Evolutionary conservation across 192 early-diverging fungal species (phyloP).

Genomic region (Backusella tarrabulga): DNA sequence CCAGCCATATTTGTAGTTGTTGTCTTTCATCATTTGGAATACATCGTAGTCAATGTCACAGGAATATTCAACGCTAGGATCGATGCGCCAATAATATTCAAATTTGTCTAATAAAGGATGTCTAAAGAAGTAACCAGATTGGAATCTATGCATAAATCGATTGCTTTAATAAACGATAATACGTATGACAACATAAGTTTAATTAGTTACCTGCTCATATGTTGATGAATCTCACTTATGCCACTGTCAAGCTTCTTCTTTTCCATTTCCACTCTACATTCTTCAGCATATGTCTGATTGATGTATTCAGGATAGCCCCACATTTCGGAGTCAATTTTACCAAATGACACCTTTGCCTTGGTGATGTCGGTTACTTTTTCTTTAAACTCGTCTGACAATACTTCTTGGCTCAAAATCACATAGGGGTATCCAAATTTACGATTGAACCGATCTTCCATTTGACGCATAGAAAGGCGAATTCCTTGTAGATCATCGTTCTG

Average conservation of each 20-base stretch:
- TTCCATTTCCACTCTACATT: conserved; percentile 54
- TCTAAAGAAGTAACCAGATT: conserved; percentile 64
- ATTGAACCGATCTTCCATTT: conserved; percentile 77
- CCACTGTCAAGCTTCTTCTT: conserved; percentile 55
- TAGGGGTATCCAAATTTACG: conserved; percentile 64
- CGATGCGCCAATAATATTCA: conserved; percentile 73
- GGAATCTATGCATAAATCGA: conserved; percentile 32
- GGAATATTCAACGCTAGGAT: conserved; percentile 68
- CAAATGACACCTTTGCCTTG: conserved; percentile 50
- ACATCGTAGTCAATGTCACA: conserved; percentile 75
- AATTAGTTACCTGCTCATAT: conserved; percentile 65
- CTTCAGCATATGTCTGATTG: conserved; percentile 54
- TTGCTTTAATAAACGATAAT: neutral
- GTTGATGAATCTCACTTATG: conserved; percentile 60
- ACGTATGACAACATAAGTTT: neutral
- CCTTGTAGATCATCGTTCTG: conserved; percentile 67
- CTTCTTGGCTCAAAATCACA: conserved; percentile 69
- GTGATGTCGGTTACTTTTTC: conserved; percentile 43
- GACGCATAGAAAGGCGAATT: conserved; percentile 55
- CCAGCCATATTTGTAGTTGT: conserved; percentile 71
- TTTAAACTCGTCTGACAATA: conserved; percentile 64
- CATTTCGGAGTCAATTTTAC: conserved; percentile 56
- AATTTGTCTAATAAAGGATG: conserved; percentile 57
- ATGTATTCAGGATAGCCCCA: conserved; percentile 84
- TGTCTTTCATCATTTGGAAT: conserved; percentile 66